Conservation (phyloP, 257 asterid species). For the Solanum chaucha region DNA sequence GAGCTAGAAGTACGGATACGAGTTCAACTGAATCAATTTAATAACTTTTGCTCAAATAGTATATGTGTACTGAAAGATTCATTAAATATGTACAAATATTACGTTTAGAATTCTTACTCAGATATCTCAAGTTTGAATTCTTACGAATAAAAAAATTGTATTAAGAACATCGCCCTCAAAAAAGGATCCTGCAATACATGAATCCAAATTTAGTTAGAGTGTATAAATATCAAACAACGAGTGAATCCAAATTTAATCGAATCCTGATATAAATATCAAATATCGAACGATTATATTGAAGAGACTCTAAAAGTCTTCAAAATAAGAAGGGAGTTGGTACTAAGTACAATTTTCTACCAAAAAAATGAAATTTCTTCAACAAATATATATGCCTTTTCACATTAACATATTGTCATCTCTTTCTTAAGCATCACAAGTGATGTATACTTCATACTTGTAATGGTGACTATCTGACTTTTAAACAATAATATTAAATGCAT, state of each 20-base stretch:
- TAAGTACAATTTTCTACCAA: not conserved
- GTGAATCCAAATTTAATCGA: not conserved
- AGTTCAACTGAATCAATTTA: not conserved
- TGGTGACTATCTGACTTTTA: not conserved
- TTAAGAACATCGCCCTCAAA: accelerated
- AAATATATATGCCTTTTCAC: not conserved
- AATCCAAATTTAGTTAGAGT: not conserved
- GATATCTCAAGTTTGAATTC: not conserved
- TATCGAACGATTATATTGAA: not conserved
- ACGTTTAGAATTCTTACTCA: not conserved
- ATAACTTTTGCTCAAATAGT: not conserved
- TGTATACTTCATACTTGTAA: not conserved
- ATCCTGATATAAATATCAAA: not conserved
- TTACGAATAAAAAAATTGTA: not conserved
- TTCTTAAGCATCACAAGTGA: not conserved
- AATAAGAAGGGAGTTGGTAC: not conserved
- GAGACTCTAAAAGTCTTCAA: not conserved
- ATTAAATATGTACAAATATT: no score
- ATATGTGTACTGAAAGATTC: not conserved
- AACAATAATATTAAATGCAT: not conserved
- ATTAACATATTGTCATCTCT: not conserved
- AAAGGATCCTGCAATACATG: accelerated
- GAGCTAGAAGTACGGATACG: no score
- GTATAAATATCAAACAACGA: accelerated
- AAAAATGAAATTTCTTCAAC: not conserved